Base-by-base conservation (phyloP, 164 flowering plant species). In the Chloranthus sessilifolius region DNA sequence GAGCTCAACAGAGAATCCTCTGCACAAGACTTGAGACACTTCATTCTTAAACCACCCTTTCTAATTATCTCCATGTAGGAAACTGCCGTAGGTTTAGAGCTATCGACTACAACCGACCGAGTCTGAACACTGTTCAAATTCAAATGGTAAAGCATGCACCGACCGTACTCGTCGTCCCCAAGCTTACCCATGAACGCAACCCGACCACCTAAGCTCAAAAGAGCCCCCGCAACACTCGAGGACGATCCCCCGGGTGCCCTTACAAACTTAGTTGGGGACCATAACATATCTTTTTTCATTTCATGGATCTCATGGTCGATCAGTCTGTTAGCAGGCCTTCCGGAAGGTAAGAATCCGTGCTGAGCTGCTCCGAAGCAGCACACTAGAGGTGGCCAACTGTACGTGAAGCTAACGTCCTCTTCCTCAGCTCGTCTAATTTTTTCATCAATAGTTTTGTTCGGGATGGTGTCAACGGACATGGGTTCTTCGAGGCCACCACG, bases 151-250 rank as follows among this genome's bases (percentile, higher is more conserved):
- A 94, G 65, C 82, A 94, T 60, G 12, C 76, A 48, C 31, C 78
- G 77, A 28, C 99, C 99, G 72, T 37, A 84, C 1, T 72, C 79
- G 66, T 92, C 99, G 60, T 78, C 73, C 24, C 96, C 95, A 58
- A 92, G 72, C 65, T 92, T 92, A 5, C 96, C 97, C 95, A 88
- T 86, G 62, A 88, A 82, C 38, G 89, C 95, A 53, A 84, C 99
- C 57, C 76, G 73, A 36, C 95, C 95, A 40, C 97, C 95, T 58
- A 86, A 44, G 45, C 67, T 70, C 42, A 89, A 88, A 54, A 94
- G 88, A 52, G 88, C 84, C 27, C 82, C 31, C 1, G 95, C 88
- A 53, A 88, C 95, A 72, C 70, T 67, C 7, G 79, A 79, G 15
- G 92, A 63, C 42, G 74, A 81, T 27, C 85, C 79, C 23, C 94